A percentile compares a stretch with the other conserved stretches of the same genome.
Evolutionary conservation across 148 eudicot species (phyloP).

Genomic region (Rhododendron ovatum): DNA sequence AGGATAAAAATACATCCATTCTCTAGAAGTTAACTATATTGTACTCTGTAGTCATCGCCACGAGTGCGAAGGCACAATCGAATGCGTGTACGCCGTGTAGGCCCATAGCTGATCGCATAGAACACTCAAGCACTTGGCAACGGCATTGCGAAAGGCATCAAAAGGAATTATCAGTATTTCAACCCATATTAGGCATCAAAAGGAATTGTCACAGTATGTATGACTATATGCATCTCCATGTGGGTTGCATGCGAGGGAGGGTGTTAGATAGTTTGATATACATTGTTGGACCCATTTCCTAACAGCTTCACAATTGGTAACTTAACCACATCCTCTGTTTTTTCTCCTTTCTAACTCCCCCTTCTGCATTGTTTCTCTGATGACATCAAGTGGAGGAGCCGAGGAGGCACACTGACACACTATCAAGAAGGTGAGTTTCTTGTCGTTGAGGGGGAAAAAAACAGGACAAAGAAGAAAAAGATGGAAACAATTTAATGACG

Average conservation of each 20-base stretch:
- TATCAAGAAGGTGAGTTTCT: background rate
- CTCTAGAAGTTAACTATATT: background rate
- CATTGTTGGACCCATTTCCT: background rate
- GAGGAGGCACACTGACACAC: background rate
- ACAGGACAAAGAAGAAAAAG: background rate
- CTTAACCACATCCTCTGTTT: background rate
- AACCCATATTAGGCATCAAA: background rate
- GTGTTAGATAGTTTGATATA: background rate
- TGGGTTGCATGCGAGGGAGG: background rate
- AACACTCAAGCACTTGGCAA: background rate
- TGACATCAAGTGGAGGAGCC: background rate
- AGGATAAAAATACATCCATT: background rate
- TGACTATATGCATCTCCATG: background rate
- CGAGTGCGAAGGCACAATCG: background rate
- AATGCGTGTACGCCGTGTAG: background rate
- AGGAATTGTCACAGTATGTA: background rate
- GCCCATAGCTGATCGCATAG: background rate
- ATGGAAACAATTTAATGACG: background rate
- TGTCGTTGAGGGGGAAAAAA: background rate
- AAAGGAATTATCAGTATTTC: background rate
- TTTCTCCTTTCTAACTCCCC: background rate
- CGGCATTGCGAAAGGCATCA: background rate
- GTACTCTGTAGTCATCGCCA: background rate
- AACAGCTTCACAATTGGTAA: background rate
- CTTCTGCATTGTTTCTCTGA: background rate